These are phyloP conservation scores for Nicotiana benthamiana DNA, from an alignment of 257 asterid genomes.

Conservation along the genomic window DNA sequence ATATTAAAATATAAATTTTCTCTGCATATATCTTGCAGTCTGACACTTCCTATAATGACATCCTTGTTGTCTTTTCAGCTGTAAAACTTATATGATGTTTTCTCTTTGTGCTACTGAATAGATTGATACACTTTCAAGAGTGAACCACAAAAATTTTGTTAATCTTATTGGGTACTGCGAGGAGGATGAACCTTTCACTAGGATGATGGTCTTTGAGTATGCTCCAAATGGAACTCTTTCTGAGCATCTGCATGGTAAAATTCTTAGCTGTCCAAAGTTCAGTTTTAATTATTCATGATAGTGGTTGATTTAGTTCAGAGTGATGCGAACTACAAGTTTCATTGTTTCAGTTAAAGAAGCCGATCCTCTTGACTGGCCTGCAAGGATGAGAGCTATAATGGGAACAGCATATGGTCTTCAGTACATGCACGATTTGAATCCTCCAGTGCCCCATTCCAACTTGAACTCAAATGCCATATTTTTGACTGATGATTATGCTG, in stretches of 20 bases:
- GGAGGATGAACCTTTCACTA: conserved; percentile 76
- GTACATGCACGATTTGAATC: conserved; percentile 74
- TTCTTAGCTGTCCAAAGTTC: background rate
- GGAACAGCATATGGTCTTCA: conserved; percentile 79
- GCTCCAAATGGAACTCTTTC: conserved; percentile 81
- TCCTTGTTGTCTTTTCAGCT: background rate
- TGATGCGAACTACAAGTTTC: background rate
- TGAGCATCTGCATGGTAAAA: conserved; percentile 87
- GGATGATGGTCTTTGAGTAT: conserved; percentile 98
- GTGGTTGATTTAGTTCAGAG: background rate
- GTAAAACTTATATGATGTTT: background rate
- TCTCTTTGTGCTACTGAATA: conserved; percentile 12
- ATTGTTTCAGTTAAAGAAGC: conserved; percentile 54
- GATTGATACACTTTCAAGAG: conserved; percentile 71
- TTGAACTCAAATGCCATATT: conserved; percentile 46
- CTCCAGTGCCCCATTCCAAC: conserved; percentile 56
- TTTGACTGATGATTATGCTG: conserved; percentile 93
- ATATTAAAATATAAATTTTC: background rate
- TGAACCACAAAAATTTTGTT: conserved; percentile 90
- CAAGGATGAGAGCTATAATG: conserved; percentile 77
- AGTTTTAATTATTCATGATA: background rate
- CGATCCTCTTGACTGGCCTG: conserved; percentile 87
- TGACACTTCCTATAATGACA: background rate
- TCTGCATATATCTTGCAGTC: background rate
- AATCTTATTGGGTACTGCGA: conserved; percentile 89